These are phyloP conservation scores for Phymatotrichopsis omnivora DNA, from an alignment of 2,329 filamentous ascomycete species.

Conservation along the genomic window DNA sequence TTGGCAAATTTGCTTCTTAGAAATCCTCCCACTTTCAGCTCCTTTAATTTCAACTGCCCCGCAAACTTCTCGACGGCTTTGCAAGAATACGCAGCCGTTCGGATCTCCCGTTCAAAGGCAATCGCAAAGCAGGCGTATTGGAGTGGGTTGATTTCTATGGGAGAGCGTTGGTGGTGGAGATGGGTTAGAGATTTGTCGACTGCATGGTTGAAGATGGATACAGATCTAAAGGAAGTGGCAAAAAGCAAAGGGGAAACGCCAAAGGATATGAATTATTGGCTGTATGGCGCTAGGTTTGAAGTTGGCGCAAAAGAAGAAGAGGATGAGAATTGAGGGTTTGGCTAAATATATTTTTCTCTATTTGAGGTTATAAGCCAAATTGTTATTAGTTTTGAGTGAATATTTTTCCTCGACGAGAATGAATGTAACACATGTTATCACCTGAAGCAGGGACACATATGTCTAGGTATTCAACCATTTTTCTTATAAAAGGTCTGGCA, in stretches of 20 bases:
- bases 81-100: conserved; percentile 3
- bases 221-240: conserved; percentile 5
- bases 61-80: conserved; percentile 4
- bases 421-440: no score
- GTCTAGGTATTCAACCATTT: no score
- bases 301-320: conserved; percentile 4
- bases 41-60: no score
- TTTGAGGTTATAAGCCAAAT: no score
- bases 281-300: conserved; percentile 10
- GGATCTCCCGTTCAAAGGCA: conserved; percentile 11
- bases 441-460: no score
- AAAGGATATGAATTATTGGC: conserved; percentile 7
- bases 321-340: no score
- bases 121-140: conserved; percentile 20
- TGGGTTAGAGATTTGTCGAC: conserved; percentile 9
- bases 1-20: conserved; percentile 20
- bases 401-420: no score
- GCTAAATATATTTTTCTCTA: no score
- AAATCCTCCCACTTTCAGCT: neutral
- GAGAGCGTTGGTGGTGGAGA: conserved; percentile 13
- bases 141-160: conserved; percentile 13
- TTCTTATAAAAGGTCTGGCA: no score
- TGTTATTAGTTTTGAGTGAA: no score
- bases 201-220: conserved; percentile 2
- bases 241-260: conserved; percentile 3